Conservation (phyloP, 2,329 filamentous ascomycete species). For the Tolypocladium amazonense region DNA sequence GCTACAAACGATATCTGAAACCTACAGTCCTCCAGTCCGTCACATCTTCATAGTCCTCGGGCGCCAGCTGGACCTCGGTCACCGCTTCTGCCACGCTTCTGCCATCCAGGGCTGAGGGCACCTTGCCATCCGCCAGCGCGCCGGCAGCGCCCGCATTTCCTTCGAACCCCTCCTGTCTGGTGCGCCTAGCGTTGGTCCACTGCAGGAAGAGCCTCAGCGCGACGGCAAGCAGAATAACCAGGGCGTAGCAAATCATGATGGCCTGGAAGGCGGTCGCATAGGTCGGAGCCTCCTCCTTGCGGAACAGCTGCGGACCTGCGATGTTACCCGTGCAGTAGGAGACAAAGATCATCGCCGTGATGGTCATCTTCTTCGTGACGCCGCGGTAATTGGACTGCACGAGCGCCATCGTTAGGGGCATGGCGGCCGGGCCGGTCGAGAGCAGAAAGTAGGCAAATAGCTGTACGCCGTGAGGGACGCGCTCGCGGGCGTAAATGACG, state of each 20-base stretch:
- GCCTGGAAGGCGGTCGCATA: constrained; percentile 43
- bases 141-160: constrained; percentile 32
- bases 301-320: constrained; percentile 44
- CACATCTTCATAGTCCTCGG: constrained; percentile 42
- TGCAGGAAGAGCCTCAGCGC: constrained; percentile 36
- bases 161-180: constrained; percentile 29
- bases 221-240: constrained; percentile 34
- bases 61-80: constrained; percentile 24
- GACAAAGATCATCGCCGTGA: constrained; percentile 44
- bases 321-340: constrained; percentile 48
- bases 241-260: constrained; percentile 45
- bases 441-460: constrained; percentile 49
- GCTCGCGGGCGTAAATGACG: constrained; percentile 37
- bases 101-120: constrained; percentile 15
- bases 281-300: constrained; percentile 33
- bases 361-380: constrained; percentile 50
- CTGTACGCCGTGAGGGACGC: constrained; percentile 30
- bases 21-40: constrained; percentile 50
- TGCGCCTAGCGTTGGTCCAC: constrained; percentile 31
- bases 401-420: constrained; percentile 44
- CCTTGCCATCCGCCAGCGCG: constrained; percentile 25
- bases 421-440: constrained; percentile 38
- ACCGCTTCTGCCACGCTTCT: constrained; percentile 18
- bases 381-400: constrained; percentile 45
- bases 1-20: constrained; percentile 44